Conservation (phyloP, 2,329 filamentous ascomycete species). For the Coniochaeta pulveracea region DNA sequence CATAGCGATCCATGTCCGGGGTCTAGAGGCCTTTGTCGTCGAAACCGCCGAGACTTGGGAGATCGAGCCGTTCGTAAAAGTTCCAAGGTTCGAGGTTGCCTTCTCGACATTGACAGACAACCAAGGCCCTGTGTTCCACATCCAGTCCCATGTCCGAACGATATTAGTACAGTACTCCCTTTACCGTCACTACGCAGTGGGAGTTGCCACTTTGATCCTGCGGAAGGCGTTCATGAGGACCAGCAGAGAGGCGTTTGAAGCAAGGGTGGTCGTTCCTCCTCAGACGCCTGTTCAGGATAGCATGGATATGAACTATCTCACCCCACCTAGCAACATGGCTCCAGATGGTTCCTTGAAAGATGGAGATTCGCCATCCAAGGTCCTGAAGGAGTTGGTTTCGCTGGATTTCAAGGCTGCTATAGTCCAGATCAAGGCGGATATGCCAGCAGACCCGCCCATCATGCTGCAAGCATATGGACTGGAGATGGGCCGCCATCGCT, state of each 20-base stretch:
- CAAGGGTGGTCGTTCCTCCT: constrained; percentile 14
- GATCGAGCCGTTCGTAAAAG: constrained; percentile 70
- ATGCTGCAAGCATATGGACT: constrained; percentile 83
- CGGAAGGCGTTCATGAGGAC: constrained; percentile 54
- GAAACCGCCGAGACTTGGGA: constrained; percentile 80
- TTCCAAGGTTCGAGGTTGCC: constrained; percentile 80
- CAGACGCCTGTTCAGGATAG: constrained; percentile 14
- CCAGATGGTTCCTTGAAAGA: constrained; percentile 21
- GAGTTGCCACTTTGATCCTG: constrained; percentile 69
- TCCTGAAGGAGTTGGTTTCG: constrained; percentile 56
- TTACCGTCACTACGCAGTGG: constrained; percentile 83
- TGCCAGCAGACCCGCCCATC: constrained; percentile 81
- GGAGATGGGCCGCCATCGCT: constrained; percentile 75
- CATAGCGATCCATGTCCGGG: constrained; percentile 68
- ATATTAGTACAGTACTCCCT: constrained; percentile 82
- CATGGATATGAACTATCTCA: constrained; percentile 13
- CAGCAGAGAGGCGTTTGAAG: constrained; percentile 26
- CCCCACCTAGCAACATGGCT: constrained; percentile 10
- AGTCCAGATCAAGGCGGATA: constrained; percentile 76
- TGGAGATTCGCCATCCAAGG: constrained; percentile 18
- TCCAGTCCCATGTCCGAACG: constrained; percentile 71
- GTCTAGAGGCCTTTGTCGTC: constrained; percentile 82
- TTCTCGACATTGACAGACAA: constrained; percentile 77
- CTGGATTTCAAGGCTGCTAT: constrained; percentile 73
- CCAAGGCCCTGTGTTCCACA: constrained; percentile 77